Percentiles rank a stretch among this genome's conserved stretches.
These are phyloP conservation scores for Sporothrix sp. DNA, from an alignment of 2,329 filamentous ascomycete genomes.

Conservation along the genomic window DNA sequence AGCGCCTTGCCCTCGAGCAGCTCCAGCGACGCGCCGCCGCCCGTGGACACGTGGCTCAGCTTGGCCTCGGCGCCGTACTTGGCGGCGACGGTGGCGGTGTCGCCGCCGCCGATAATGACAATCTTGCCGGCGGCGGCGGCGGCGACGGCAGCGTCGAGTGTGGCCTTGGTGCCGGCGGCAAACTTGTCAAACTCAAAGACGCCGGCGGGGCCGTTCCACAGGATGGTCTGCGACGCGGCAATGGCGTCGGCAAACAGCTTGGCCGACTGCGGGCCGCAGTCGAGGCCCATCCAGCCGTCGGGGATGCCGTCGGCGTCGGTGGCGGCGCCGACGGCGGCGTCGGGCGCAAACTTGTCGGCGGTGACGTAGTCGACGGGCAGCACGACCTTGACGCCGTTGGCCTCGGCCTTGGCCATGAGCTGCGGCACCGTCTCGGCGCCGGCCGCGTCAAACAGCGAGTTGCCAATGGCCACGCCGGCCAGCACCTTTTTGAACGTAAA, in stretches of 20 bases:
- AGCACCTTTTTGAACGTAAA: constrained; percentile 99
- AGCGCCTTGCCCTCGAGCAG: constrained; percentile 96
- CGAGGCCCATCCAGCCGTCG: constrained; percentile 96
- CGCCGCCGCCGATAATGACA: constrained; percentile 96
- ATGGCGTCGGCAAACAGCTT: constrained; percentile 85
- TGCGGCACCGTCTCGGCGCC: constrained; percentile 83
- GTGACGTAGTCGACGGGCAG: constrained; percentile 93
- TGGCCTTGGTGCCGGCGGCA: constrained; percentile 82
- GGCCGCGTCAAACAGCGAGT: constrained; percentile 85
- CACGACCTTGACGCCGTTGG: constrained; percentile 89
- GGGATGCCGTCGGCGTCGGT: constrained; percentile 85
- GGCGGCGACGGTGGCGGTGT: constrained; percentile 94
- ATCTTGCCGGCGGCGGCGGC: constrained; percentile 72
- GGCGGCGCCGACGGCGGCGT: constrained; percentile 71
- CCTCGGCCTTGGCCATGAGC: constrained; percentile 91
- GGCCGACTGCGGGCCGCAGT: constrained; percentile 82
- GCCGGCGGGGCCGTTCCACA: constrained; percentile 96
- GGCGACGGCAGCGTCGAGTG: constrained; percentile 76
- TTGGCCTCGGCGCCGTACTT: constrained; percentile 96
- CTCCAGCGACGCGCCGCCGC: constrained; percentile 90
- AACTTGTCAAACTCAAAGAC: constrained; percentile 98
- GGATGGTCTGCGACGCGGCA: constrained; percentile 81
- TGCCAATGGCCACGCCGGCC: constrained; percentile 78
- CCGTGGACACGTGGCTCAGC: constrained; percentile 95
- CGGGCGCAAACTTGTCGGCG: constrained; percentile 83